A percentile compares a stretch with the other conserved stretches of the same genome.
phyloP scores from a whole-genome alignment of 768 basidiomycete genomes.

The Lactarius vividus region DNA sequence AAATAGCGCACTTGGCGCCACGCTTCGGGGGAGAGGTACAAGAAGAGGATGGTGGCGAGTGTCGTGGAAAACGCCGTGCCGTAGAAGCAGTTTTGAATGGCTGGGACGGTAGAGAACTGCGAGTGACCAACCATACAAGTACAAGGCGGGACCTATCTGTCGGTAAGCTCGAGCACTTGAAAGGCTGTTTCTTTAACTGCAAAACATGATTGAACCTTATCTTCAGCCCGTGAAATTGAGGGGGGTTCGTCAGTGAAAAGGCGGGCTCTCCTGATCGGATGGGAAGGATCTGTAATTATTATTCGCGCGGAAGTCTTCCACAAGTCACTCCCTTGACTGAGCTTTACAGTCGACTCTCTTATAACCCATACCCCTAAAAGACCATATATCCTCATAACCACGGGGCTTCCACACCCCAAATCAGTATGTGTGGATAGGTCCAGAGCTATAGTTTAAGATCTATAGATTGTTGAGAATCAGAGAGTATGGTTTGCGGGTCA shows the following conservation, averaged over 20 bases:
- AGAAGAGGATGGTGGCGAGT: conserved; percentile 13
- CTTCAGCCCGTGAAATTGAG: conserved; percentile 22
- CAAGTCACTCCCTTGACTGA: conserved; percentile 15
- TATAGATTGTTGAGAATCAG: too few relatives aligned
- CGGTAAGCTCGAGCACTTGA: conserved; percentile 27
- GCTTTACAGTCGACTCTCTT: too few relatives aligned
- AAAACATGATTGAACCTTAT: conserved; percentile 31
- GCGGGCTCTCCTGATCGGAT: conserved; percentile 26
- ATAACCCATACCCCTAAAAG: too few relatives aligned
- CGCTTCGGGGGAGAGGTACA: conserved; percentile 15
- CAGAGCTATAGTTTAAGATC: too few relatives aligned
- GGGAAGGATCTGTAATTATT: conserved; percentile 24
- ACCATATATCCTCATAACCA: too few relatives aligned
- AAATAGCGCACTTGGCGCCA: conserved; percentile 21
- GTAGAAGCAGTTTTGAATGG: conserved; percentile 21
- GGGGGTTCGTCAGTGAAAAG: conserved; percentile 24
- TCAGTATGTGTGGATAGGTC: too few relatives aligned
- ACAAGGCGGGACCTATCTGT: conserved; percentile 25
- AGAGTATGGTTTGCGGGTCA: too few relatives aligned
- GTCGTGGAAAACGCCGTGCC: conserved; percentile 19
- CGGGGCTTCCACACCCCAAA: too few relatives aligned
- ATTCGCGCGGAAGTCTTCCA: conserved; percentile 22
- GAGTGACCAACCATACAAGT: conserved; percentile 26
- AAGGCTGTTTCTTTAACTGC: conserved; percentile 32
- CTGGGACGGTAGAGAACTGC: conserved; percentile 3